Percentiles rank a stretch among this genome's conserved stretches.
These are phyloP conservation scores for Teunomyces lycoperdinae DNA, from an alignment of 805 yeast species.

Conservation along the genomic window DNA sequence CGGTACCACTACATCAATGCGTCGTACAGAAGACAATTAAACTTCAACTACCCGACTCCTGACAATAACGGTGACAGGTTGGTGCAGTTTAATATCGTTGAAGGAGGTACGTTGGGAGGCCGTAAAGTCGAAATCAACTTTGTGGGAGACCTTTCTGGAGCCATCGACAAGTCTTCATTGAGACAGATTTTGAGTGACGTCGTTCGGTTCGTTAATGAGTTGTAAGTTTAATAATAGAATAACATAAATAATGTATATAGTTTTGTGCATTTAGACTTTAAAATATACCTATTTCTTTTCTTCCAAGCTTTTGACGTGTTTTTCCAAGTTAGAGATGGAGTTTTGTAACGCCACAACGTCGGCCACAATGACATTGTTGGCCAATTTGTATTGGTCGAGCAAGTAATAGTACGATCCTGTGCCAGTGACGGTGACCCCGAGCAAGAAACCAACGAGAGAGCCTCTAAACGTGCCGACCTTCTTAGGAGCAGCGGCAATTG, in stretches of 20 bases:
- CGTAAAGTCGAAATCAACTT: slow-evolving; percentile 48
- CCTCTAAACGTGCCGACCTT: slow-evolving; percentile 44
- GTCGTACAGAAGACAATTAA: slow-evolving; percentile 44
- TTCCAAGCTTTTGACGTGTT: slow-evolving; percentile 65
- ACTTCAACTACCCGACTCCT: slow-evolving; percentile 29
- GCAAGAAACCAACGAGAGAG: slow-evolving; percentile 70
- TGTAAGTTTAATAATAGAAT: slow-evolving; percentile 8
- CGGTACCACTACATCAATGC: slow-evolving; percentile 44
- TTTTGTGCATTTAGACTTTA: not conserved
- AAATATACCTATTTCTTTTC: slow-evolving; percentile 20
- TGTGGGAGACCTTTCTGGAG: slow-evolving; percentile 33
- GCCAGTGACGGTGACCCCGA: slow-evolving; percentile 75
- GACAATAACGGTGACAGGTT: slow-evolving; percentile 18
- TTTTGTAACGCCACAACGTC: slow-evolving; percentile 72
- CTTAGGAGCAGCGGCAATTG: slow-evolving; percentile 24
- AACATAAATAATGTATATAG: not conserved
- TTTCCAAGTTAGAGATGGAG: slow-evolving; percentile 64
- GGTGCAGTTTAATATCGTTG: slow-evolving; percentile 45
- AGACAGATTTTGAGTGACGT: slow-evolving; percentile 23
- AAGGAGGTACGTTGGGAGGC: slow-evolving; percentile 62
- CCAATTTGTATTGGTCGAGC: slow-evolving; percentile 70
- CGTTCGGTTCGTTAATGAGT: slow-evolving; percentile 13
- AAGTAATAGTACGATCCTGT: slow-evolving; percentile 74
- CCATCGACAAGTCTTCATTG: slow-evolving; percentile 19
- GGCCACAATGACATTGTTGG: slow-evolving; percentile 69